Evolutionary conservation across 1,139 yeast species (phyloP).

Genomic region (Lodderomyces theae): DNA sequence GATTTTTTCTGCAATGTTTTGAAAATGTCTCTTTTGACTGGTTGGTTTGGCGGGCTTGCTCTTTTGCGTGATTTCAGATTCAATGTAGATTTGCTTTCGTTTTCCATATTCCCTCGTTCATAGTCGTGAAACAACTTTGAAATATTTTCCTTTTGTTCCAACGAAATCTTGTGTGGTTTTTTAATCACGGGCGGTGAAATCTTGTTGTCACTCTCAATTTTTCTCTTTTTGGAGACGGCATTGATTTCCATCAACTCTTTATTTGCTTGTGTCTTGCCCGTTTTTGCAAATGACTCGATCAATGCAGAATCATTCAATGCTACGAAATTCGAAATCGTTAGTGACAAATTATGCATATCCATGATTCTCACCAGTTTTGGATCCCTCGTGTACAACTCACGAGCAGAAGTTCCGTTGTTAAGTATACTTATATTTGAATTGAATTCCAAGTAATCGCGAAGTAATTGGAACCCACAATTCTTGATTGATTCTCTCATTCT

Average conservation of each 20-base stretch:
- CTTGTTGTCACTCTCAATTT: background rate
- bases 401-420: slow-evolving; percentile 32
- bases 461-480: slow-evolving; percentile 28
- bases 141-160: slow-evolving; percentile 16
- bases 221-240: slow-evolving; percentile 5
- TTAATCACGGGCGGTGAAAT: slow-evolving; percentile 1
- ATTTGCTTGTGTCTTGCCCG: slow-evolving; percentile 12
- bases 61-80: background rate
- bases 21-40: slow-evolving; percentile 19
- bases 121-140: slow-evolving; percentile 15
- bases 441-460: slow-evolving; percentile 30
- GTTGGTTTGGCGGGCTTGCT: slow-evolving; percentile 1
- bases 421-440: slow-evolving; percentile 23
- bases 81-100: background rate
- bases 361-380: slow-evolving; percentile 33
- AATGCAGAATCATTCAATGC: slow-evolving; percentile 39
- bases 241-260: slow-evolving; percentile 23
- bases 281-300: slow-evolving; percentile 48
- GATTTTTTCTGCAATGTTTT: slow-evolving; percentile 17
- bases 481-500: slow-evolving; percentile 33
- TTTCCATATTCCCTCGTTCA: background rate
- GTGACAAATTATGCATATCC: slow-evolving; percentile 49
- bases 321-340: slow-evolving; percentile 55
- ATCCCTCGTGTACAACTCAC: slow-evolving; percentile 25
- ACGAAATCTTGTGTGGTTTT: slow-evolving; percentile 8